Percentiles rank a stretch among this genome's conserved stretches.
These are phyloP conservation scores for Candida nemodendra DNA, from an alignment of 805 yeast species.

Conservation along the genomic window DNA sequence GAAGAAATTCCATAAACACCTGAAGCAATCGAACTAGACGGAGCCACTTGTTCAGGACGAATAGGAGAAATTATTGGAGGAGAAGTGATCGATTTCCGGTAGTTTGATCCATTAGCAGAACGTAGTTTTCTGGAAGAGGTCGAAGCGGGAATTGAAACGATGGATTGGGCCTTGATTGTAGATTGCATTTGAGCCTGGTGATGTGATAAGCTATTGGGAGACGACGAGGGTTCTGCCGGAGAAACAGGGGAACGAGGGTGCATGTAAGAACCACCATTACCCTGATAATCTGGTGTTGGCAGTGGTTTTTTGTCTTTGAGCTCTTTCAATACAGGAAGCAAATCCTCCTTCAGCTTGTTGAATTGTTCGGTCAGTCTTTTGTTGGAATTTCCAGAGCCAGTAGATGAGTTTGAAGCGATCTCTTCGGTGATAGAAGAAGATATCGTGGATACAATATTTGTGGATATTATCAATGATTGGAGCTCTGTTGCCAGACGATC, in stretches of 20 bases:
- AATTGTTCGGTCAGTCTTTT: constrained; percentile 52
- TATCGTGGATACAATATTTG: constrained; percentile 22
- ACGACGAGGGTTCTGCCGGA: constrained; percentile 4
- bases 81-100: constrained; percentile 16
- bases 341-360: constrained; percentile 57
- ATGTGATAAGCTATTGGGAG: constrained; percentile 14
- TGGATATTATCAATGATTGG: constrained; percentile 25
- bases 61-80: constrained; percentile 22
- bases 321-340: constrained; percentile 60
- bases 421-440: constrained; percentile 25
- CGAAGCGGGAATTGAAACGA: constrained; percentile 10
- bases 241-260: constrained; percentile 12
- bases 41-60: constrained; percentile 11
- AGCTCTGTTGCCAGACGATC: constrained; percentile 28
- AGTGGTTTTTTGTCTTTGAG: constrained; percentile 66
- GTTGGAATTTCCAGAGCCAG: constrained; percentile 10
- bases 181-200: constrained; percentile 25
- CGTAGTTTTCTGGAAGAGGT: constrained; percentile 6
- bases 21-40: constrained; percentile 4
- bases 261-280: constrained; percentile 2
- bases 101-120: constrained; percentile 6
- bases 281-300: constrained; percentile 51
- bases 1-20: constrained; percentile 7
- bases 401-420: constrained; percentile 6
- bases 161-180: constrained; percentile 22